Percentiles rank a stretch among this genome's conserved stretches.
Evolutionary conservation across 495 filamentous ascomycete genomes (phyloP).

Genomic region (Penicillium flavigenum): DNA sequence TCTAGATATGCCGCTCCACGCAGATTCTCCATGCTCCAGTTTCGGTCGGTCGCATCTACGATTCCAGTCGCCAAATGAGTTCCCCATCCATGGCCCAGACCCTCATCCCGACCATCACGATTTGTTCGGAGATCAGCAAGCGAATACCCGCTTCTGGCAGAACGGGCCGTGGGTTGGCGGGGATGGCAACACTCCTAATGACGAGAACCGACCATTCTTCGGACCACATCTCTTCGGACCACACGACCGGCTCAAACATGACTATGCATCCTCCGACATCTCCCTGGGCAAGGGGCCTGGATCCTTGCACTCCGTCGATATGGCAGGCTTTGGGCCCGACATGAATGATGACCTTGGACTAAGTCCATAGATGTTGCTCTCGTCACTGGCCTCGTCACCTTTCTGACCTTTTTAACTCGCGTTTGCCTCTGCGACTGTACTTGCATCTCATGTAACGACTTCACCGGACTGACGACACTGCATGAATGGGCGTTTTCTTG

Average conservation of each 20-base stretch:
- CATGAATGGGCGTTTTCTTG: constrained; percentile 49
- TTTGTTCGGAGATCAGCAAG: constrained; percentile 50
- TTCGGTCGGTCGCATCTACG: constrained; percentile 51
- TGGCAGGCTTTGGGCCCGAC: constrained; percentile 50
- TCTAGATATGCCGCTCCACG: constrained; percentile 45
- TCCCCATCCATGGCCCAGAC: constrained; percentile 42
- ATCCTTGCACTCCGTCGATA: constrained; percentile 50
- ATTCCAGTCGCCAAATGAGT: constrained; percentile 48
- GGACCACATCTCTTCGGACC: constrained; percentile 43
- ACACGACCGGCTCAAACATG: constrained; percentile 49
- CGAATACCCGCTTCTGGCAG: constrained; percentile 51
- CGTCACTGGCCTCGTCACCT: constrained; percentile 6
- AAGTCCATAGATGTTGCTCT: constrained; percentile 36
- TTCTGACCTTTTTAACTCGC: constrained; percentile 11
- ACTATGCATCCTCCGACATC: constrained; percentile 52
- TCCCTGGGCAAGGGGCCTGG: constrained; percentile 47
- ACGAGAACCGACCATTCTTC: constrained; percentile 50
- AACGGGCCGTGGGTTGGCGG: constrained; percentile 48
- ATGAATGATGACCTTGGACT: constrained; percentile 42
- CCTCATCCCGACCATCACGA: constrained; percentile 48
- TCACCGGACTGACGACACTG: constrained; percentile 46
- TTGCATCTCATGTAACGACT: constrained; percentile 49
- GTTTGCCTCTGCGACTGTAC: constrained; percentile 30
- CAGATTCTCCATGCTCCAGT: constrained; percentile 49
- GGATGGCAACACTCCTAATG: constrained; percentile 52